Conservation (phyloP, 2,329 filamentous ascomycete genomes). For the Nothophoma quercina region DNA sequence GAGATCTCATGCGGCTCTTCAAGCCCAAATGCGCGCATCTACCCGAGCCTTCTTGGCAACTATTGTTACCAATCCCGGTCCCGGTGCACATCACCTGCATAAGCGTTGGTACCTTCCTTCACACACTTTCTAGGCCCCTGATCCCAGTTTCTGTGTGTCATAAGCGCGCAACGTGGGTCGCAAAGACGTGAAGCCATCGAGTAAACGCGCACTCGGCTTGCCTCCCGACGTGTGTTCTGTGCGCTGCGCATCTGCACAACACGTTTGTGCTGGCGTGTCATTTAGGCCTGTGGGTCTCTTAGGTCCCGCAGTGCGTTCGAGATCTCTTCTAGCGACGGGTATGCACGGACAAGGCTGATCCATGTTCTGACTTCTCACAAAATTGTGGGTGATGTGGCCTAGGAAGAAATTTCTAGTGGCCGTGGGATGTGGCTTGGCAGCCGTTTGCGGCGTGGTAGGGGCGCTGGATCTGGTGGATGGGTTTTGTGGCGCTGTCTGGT, state of each 20-base stretch:
- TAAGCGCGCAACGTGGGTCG: neutral
- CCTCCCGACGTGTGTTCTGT: conserved; percentile 2
- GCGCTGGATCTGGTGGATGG: neutral
- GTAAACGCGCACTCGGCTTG: conserved; percentile 6
- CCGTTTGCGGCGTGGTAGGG: conserved; percentile 16
- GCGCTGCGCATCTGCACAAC: neutral
- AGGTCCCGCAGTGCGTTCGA: conserved; percentile 20
- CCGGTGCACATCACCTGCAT: conserved; percentile 16
- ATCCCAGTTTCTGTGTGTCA: conserved; percentile 15
- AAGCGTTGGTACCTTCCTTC: conserved; percentile 1
- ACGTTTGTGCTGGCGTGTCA: conserved; percentile 11
- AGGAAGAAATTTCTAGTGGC: conserved; percentile 13
- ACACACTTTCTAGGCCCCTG: neutral
- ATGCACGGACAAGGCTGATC: conserved; percentile 16
- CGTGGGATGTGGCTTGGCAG: conserved; percentile 16
- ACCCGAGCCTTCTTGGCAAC: conserved; percentile 2
- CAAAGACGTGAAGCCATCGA: neutral
- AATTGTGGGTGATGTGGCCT: conserved; percentile 1
- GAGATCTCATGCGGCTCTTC: neutral
- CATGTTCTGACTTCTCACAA: too few species aligned
- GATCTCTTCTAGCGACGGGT: conserved; percentile 21
- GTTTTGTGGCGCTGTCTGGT: conserved; percentile 18
- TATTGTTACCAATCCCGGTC: neutral
- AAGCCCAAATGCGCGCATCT: conserved; percentile 2
- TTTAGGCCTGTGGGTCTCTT: conserved; percentile 8